These are phyloP conservation scores for Gossypioides kirkii DNA, from an alignment of 345 rosid genomes.

Conservation along the genomic window DNA sequence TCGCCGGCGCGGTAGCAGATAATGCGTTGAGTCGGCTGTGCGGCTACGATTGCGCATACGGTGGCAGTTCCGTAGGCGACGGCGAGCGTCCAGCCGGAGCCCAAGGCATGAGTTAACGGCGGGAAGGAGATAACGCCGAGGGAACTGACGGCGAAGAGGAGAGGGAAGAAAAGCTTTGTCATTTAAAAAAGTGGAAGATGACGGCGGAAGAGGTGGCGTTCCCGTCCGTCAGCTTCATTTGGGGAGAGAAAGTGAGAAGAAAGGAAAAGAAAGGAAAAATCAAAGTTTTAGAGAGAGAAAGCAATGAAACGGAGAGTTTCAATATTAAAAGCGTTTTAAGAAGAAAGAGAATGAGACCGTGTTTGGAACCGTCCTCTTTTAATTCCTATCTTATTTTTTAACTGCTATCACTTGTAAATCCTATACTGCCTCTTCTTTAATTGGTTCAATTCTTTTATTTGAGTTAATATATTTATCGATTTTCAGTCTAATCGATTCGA, in stretches of 20 bases:
- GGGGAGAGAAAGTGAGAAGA: slow-evolving; percentile 9
- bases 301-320: not conserved
- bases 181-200: slow-evolving; percentile 32
- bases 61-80: slow-evolving; percentile 37
- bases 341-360: slow-evolving; percentile 13
- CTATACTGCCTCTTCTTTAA: too few relatives aligned
- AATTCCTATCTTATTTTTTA: not conserved
- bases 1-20: slow-evolving; percentile 34
- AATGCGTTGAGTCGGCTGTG: slow-evolving; percentile 24
- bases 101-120: slow-evolving; percentile 35
- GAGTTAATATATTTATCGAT: too few relatives aligned
- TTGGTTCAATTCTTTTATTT: fast-evolving
- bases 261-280: slow-evolving; percentile 12
- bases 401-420: too few relatives aligned
- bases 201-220: slow-evolving; percentile 24
- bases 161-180: slow-evolving; percentile 31
- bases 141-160: slow-evolving; percentile 9
- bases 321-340: slow-evolving; percentile 1
- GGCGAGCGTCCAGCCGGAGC: slow-evolving; percentile 57
- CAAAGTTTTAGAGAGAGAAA: slow-evolving; percentile 1
- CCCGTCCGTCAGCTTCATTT: slow-evolving; percentile 45
- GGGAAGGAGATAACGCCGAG: slow-evolving; percentile 1
- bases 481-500: too few relatives aligned
- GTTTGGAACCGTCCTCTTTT: slow-evolving; percentile 17
- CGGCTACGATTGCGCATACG: slow-evolving; percentile 54